Conservation (phyloP, 2,329 filamentous ascomycete species). For the Ascosphaera apis region DNA sequence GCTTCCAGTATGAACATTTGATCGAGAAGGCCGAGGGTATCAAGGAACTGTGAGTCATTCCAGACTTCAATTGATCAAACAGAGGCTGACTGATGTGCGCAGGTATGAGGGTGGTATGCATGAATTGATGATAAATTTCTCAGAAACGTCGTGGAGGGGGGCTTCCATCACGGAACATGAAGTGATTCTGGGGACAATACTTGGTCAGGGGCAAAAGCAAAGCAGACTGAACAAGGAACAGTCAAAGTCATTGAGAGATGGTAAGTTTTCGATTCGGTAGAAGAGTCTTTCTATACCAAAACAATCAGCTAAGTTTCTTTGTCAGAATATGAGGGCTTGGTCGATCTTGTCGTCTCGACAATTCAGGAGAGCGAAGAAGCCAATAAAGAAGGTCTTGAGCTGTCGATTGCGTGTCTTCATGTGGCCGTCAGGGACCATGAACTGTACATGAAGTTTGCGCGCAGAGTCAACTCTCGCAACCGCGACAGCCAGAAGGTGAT, state of each 20-base stretch:
- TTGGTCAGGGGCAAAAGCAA: slow-evolving; percentile 8
- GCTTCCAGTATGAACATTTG: slow-evolving; percentile 9
- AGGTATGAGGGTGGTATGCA: slow-evolving; percentile 6
- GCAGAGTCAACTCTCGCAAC: not conserved
- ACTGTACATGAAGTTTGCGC: not conserved
- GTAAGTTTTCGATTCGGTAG: slow-evolving; percentile 3
- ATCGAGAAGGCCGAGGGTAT: slow-evolving; percentile 4
- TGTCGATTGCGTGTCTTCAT: slow-evolving; percentile 10
- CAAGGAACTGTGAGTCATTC: slow-evolving; percentile 8
- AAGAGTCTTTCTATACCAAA: not conserved
- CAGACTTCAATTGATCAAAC: not conserved
- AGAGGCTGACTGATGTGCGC: not conserved
- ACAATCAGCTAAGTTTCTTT: too few relatives aligned
- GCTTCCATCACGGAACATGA: slow-evolving; percentile 7
- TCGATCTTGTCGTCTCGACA: slow-evolving; percentile 7
- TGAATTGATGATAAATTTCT: slow-evolving; percentile 8
- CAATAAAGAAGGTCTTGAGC: slow-evolving; percentile 8
- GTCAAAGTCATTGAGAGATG: slow-evolving; percentile 8
- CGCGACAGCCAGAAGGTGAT: slow-evolving; percentile 5
- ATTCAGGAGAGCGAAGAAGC: slow-evolving; percentile 8
- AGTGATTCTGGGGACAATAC: slow-evolving; percentile 6
- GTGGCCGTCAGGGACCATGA: slow-evolving; percentile 4
- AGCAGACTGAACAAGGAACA: slow-evolving; percentile 8
- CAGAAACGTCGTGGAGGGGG: slow-evolving; percentile 7
- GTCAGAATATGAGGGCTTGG: slow-evolving; percentile 9